Evolutionary conservation across 371 early-diverging fungal genomes (phyloP).

Genomic region (Apophysomyces elegans): DNA sequence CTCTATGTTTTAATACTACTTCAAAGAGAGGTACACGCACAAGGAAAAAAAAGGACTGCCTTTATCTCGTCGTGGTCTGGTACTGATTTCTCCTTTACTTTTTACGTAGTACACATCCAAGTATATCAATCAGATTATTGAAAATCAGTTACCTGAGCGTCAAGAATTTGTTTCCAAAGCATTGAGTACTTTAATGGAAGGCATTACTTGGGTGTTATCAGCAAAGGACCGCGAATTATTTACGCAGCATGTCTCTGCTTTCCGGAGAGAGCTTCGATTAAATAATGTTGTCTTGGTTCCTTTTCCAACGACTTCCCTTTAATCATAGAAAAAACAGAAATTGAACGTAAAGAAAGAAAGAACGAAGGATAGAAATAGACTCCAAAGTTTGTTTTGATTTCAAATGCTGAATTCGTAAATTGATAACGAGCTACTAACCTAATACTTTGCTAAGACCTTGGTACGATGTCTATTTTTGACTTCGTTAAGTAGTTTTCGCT

Average conservation of each 20-base stretch:
- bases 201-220: conserved; percentile 62
- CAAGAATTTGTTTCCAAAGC: conserved; percentile 67
- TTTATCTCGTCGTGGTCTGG: neutral
- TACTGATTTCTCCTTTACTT: neutral
- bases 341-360: too few relatives aligned
- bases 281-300: neutral
- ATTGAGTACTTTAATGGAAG: conserved; percentile 65
- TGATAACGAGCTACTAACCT: too few relatives aligned
- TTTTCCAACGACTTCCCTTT: neutral
- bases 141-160: conserved; percentile 71
- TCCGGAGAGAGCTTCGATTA: conserved; percentile 59
- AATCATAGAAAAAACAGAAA: neutral
- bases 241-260: conserved; percentile 71
- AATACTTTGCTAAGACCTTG: too few relatives aligned
- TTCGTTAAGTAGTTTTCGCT: too few relatives aligned
- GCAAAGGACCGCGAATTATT: conserved; percentile 75
- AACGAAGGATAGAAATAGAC: too few relatives aligned
- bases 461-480: too few relatives aligned
- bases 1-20: conserved; percentile 77
- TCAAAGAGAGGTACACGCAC: conserved; percentile 62
- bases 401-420: too few relatives aligned
- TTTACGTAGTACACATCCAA: conserved; percentile 60
- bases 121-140: conserved; percentile 68
- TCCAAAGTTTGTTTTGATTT: too few relatives aligned
- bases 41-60: neutral